Evolutionary conservation across 345 rosid genomes (phyloP), one percentile per base, ranked within the genome.

Genomic region (Salix suchowensis): DNA sequence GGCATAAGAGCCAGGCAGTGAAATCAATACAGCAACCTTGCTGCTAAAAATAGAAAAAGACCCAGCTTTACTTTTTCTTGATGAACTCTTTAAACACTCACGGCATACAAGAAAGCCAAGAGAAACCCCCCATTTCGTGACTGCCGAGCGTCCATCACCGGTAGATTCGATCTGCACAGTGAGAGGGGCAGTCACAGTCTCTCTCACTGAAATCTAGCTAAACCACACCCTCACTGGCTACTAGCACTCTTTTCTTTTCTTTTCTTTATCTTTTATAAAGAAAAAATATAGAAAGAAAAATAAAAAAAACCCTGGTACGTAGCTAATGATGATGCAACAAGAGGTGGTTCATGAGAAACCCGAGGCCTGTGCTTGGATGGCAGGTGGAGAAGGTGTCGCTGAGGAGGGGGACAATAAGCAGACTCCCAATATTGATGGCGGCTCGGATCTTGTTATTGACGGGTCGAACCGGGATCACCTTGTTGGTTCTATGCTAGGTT

Each of bases 111-210:
- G 52, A 48, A 55, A 58, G 42, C 14, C 37, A 72, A 30, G 62
- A 82, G 78, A 34, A 79, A 34, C 74, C 71, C 83, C 78, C 90
- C 86, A 82, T 85, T 87, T 85, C 87, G 75, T 83, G 92, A 84
- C 79, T 90, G 93, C 96, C 88, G 88, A 89, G 91, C 94, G 91
- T 89, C 96, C 85, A 67, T 84, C 85, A 80, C 87, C 86, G 81
- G 74, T 82, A 82, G 87, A 82, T 84, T 88, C 83, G 82, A 85
- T 89, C 88, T 82, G 88, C 88, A 78, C 89, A 28, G 44, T 40
- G 62, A 74, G 76, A 82, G 44, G 75, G 48, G 6, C 34, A 37
- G 42, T 65, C 74, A 23, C 81, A 80, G 70, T 83, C 77, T 78
- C 50, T 48, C 18, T 72, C 85, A 79, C 87, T 73, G 84, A 81